Base-by-base conservation (phyloP, 2,329 filamentous ascomycete genomes). In the Coniochaeta hoffmannii region DNA sequence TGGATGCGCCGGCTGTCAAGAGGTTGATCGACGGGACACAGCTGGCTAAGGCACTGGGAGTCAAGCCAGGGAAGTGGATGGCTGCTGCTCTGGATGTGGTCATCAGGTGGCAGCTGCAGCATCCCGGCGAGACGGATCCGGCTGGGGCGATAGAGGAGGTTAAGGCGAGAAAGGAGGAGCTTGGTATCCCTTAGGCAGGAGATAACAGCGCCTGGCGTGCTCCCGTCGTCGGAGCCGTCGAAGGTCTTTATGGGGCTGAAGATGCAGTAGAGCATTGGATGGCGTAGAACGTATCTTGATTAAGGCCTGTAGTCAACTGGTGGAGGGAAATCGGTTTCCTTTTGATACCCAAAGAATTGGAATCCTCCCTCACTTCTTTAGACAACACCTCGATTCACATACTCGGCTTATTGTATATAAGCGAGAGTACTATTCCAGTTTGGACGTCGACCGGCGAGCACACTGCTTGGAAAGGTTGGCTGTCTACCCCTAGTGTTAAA, bases 31-130 rank as follows among this genome's bases (percentile, higher is more conserved):
- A 95, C 65, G 93, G 94, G 15, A 87, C 81, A 36, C 76, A 86
- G 53, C 79, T 97, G 19, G 81, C 84, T 17, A 79, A 84, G 59
- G 83, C 81, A 4, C 76, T 97, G 3, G 82, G 79, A 0, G 73
- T 80, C n/a, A 85, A 83, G 59, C 86, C 89, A 0, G 90, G 90
- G 1, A 85, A 77, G n/a, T 97, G 93, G 93, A 88, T 95, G 79
- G 83, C 83, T 54, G 78, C 79, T 49, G 91, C 91, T 3, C 73
- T 96, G 50, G 87, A 95, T 31, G 76, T 91, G 4, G 88, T 90
- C 58, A 82, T 95, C 70, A 85, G 85, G 58, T 97, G 92, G 91
- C 94, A 97, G 70, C 79, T 97, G 53, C 81, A 89, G 35, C 84
- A 97, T 65, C 90, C 91, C 0, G 77, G 77, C 4, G 76, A 74